Percentiles rank a stretch among this genome's conserved stretches.
Evolutionary conservation across 495 filamentous ascomycete genomes (phyloP).

Genomic region (Talaromyces trachyspermus): DNA sequence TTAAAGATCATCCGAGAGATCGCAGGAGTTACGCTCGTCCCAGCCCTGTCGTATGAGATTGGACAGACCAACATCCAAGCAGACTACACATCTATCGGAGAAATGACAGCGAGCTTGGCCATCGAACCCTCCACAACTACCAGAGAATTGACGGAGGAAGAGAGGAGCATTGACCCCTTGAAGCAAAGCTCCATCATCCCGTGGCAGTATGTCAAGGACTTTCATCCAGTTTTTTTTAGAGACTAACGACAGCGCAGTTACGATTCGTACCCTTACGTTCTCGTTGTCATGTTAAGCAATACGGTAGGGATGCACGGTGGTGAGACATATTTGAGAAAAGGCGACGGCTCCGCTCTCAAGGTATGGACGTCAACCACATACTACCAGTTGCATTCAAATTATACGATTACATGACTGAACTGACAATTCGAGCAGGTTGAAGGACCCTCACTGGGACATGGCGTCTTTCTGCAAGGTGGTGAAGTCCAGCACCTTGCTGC

Average conservation of each 20-base stretch:
- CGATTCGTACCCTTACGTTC: constrained; percentile 31
- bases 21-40: constrained; percentile 18
- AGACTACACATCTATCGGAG: constrained; percentile 13
- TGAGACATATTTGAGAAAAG: constrained; percentile 27
- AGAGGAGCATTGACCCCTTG: constrained; percentile 14
- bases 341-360: constrained; percentile 19
- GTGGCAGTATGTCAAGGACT: constrained; percentile 27
- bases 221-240: not conserved
- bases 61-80: constrained; percentile 30
- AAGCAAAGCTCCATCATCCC: constrained; percentile 19
- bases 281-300: constrained; percentile 27
- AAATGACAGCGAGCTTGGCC: constrained; percentile 16
- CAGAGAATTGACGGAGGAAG: constrained; percentile 8
- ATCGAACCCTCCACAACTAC: constrained; percentile 14
- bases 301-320: constrained; percentile 27
- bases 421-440: constrained; percentile 16
- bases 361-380: constrained; percentile 7
- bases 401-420: too few relatives aligned
- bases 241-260: constrained; percentile 8
- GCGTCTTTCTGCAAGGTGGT: constrained; percentile 27
- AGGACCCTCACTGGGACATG: constrained; percentile 18
- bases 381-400: too few relatives aligned
- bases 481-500: constrained; percentile 27
- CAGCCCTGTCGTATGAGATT: constrained; percentile 26
- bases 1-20: constrained; percentile 20